Conservation (phyloP, 2,329 filamentous ascomycete species). For the Paecilomyces dactylethromorphus region DNA sequence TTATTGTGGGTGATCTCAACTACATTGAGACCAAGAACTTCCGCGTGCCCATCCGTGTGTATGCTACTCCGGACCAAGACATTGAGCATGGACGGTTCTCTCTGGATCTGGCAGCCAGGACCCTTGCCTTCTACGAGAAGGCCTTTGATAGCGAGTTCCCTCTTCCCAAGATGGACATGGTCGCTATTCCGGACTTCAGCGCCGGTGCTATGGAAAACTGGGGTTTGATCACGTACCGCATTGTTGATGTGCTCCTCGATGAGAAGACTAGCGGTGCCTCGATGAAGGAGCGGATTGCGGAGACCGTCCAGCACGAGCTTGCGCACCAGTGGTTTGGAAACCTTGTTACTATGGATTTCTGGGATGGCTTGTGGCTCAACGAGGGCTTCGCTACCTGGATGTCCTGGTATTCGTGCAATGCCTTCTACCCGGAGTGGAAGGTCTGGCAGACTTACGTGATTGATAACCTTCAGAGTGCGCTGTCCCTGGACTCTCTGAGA, state of each 20-base stretch:
- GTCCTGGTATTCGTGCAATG: conserved; percentile 91
- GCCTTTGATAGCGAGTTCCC: conserved; percentile 84
- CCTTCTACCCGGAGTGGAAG: conserved; percentile 97
- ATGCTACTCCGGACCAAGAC: conserved; percentile 80
- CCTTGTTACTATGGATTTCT: conserved; percentile 96
- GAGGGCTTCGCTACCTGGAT: conserved; percentile 89
- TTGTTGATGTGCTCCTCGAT: conserved; percentile 84
- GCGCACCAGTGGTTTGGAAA: conserved; percentile 99
- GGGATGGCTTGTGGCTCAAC: conserved; percentile 96
- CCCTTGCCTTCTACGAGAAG: conserved; percentile 90
- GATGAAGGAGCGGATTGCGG: conserved; percentile 86
- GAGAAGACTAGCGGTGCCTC: conserved; percentile 85
- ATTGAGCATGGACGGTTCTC: conserved; percentile 91
- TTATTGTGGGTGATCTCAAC: conserved; percentile 89
- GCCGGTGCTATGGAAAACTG: conserved; percentile 98
- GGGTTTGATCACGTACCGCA: conserved; percentile 91
- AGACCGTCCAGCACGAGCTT: conserved; percentile 93
- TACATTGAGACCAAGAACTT: conserved; percentile 89
- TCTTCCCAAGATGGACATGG: conserved; percentile 92
- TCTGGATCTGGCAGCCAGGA: conserved; percentile 79
- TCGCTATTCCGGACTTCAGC: conserved; percentile 91
- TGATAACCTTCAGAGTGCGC: conserved; percentile 80
- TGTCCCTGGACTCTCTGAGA: conserved; percentile 80
- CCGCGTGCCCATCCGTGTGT: conserved; percentile 88
- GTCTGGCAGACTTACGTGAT: conserved; percentile 95